Base-by-base conservation (phyloP, 2,329 filamentous ascomycete genomes). In the Aspergillus fumigatus region DNA sequence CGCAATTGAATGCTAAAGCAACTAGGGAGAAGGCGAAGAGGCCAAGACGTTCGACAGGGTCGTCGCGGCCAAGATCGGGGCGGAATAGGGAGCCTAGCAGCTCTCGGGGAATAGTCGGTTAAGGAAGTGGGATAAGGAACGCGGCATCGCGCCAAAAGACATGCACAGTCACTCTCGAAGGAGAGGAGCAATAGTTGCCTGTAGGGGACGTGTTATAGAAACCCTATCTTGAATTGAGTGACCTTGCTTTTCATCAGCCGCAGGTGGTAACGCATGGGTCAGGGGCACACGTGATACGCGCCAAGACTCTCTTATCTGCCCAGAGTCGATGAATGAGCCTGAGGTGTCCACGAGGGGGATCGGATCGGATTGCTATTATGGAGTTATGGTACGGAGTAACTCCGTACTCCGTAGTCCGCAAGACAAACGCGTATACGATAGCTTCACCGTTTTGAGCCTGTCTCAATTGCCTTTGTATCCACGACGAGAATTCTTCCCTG, bases 101-200 rank as follows among this genome's bases (percentile, higher is more conserved):
- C 59, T 62, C 62, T 62, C 57, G 45, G 50, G 50, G 50, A 51
- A 59, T 26, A 52, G 59, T 53, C 53, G 59, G 48, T 55, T 56
- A 48, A 45, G 52, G 19, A 49, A 62, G 55, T 53, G 54, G 23
- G 53, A 45, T 25, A 57, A 54, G 29, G 38, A 53, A 57, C 32
- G 40, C 58, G 32, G 62, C 65, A 67, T 67, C 62, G 59, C 64
- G 64, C 52, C 40, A 48, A 40, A 48, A 43, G 25, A 47, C 53
- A 53, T 14, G 23, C 19, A 11, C 19, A 25, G 21, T n/a, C 23
- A 23, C 32, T 17, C 2, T 21, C 17, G 11, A 19, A 17, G 1
- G 17, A 23, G 43, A 26, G 21, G 21, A 14, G 43, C 23, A 21
- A 25, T 25, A 26, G 14, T 25, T 23, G 14, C 23, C 43, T 10